These are phyloP conservation scores for Suhomyces kilbournensis DNA, from an alignment of 805 yeast genomes.

Conservation along the genomic window DNA sequence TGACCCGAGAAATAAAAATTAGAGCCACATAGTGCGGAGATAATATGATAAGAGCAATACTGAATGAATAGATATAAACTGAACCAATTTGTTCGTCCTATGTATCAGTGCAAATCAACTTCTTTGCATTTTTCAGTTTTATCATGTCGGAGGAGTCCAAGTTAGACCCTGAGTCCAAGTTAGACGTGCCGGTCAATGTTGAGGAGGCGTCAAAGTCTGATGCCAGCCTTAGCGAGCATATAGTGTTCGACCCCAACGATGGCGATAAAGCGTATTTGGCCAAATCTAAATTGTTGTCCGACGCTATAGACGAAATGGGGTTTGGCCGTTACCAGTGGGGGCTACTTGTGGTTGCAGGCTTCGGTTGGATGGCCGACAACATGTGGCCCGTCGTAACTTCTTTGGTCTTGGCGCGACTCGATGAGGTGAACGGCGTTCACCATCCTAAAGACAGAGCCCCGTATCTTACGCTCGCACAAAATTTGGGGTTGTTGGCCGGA, in stretches of 20 bases:
- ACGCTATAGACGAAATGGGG: slow-evolving; percentile 37
- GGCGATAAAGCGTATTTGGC: slow-evolving; percentile 10
- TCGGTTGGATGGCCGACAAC: slow-evolving; percentile 38
- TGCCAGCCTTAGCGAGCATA: neutral
- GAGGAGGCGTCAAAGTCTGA: neutral
- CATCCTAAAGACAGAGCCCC: slow-evolving; percentile 31
- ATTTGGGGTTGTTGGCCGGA: slow-evolving; percentile 24
- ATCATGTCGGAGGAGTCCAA: neutral
- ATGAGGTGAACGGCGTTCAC: slow-evolving; percentile 36
- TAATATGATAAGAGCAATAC: neutral
- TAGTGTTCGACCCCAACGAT: slow-evolving; percentile 9
- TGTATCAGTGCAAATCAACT: neutral
- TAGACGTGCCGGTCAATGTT: neutral
- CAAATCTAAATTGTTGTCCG: slow-evolving; percentile 33
- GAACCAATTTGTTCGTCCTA: neutral
- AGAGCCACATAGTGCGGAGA: neutral
- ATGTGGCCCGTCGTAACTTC: slow-evolving; percentile 39
- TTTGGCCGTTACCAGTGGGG: slow-evolving; percentile 28
- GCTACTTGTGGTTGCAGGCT: slow-evolving; percentile 23
- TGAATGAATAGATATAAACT: neutral
- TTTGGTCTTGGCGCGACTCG: slow-evolving; percentile 28
- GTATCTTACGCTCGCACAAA: slow-evolving; percentile 38
- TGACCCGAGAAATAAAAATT: neutral
- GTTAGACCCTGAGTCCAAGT: neutral
- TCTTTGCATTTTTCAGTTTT: neutral